Evolutionary conservation across 306 rosid genomes (phyloP), one percentile per base, ranked within the genome.

Genomic region (Astragalus membranaceus): DNA sequence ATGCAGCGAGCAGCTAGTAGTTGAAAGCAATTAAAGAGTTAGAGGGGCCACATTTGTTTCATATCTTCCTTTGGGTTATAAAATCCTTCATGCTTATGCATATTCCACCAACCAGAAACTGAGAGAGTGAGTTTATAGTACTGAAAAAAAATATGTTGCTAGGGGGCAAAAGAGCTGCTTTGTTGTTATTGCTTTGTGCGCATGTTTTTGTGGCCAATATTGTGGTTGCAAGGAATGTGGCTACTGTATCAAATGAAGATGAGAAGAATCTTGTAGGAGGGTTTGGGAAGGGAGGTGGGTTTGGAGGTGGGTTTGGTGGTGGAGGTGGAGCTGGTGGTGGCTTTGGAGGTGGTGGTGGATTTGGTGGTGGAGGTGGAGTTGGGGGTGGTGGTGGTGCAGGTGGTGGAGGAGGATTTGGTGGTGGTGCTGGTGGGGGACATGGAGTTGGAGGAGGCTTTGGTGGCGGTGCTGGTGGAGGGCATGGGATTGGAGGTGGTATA

Each of bases 171-270:
- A 75, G 73, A 47, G 53, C 73, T 2, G 81, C 53, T 59, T 49
- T 87, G 75, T 53, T 89, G 67, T 36, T 78, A 52, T 44, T 89
- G 75, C 41, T 92, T 4, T 87, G 90, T 70, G 73, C 74, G 48
- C 75, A 85, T 61, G 80, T 59, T 72, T 53, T 87, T 71, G 84
- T 75, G 20, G 81, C 23, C 79, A 80, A 65, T 81, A 92, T 87
- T 81, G 95, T 87, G 84, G 72, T 63, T 74, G 96, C 95, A 2
- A 85, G 88, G 73, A 66, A 83, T 75, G 86, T 84, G 33, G 85
- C 39, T 26, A 55, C 37, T 55, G 81, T 70, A 48, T 70, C 55
- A 64, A 53, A 66, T 41, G 82, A 78, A 11, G 81, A 86, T 8
- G 83, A 82, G 29, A 74, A 75, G 75, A 83, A 79, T 23, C 0